Evolutionary conservation across 2,329 filamentous ascomycete species (phyloP).

Genomic region (Alternaria infectoria): DNA sequence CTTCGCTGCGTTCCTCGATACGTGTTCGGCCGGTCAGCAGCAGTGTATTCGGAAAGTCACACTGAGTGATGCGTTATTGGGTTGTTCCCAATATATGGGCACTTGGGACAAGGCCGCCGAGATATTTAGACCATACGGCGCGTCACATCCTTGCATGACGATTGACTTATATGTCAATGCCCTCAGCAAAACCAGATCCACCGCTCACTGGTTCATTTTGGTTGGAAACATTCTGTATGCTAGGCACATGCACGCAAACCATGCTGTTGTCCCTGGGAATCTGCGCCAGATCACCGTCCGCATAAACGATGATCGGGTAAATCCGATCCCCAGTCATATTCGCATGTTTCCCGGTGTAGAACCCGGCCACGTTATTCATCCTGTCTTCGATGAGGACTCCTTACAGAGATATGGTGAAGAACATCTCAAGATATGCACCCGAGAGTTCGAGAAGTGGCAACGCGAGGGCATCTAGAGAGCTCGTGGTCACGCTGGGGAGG

Average conservation of each 20-base stretch:
- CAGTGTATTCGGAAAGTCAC: not conserved
- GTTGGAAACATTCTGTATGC: no score
- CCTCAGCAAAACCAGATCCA: accelerated
- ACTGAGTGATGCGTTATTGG: no score
- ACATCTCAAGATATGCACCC: accelerated
- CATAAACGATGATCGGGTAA: no score
- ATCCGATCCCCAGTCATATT: not conserved
- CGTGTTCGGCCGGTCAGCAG: not conserved
- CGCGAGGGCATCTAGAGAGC: not conserved
- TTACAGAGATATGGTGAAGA: not conserved
- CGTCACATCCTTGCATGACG: no score
- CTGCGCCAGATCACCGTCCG: no score
- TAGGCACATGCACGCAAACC: not conserved
- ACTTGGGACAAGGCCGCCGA: no score
- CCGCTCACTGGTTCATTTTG: no score
- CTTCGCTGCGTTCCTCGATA: no score
- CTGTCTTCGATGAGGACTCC: accelerated
- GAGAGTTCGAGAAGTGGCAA: not conserved
- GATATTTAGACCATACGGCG: no score
- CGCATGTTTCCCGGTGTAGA: not conserved
- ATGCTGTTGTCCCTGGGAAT: not conserved
- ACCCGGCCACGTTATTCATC: accelerated
- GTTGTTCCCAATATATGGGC: no score
- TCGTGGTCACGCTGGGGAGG: no score
- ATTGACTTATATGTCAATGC: not conserved